A percentile compares a stretch with the other conserved stretches of the same genome.
Conservation (phyloP, 192 early-diverging fungal species). For the Entomortierella parvispora region DNA sequence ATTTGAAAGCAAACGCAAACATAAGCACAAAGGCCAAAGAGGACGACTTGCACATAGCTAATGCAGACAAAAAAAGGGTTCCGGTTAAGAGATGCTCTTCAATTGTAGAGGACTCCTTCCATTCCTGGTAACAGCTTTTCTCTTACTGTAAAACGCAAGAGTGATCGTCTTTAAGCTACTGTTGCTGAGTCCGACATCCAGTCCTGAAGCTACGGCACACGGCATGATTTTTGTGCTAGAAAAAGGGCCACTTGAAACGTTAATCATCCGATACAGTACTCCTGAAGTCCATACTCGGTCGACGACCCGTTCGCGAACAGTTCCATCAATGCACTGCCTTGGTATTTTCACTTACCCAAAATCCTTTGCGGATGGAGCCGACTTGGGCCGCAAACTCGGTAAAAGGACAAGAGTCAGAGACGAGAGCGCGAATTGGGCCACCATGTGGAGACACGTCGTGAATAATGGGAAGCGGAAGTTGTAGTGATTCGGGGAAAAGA, state of each 20-base stretch:
- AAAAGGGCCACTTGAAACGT: background rate
- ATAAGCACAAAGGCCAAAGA: conserved; percentile 81
- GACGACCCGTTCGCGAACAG: no score
- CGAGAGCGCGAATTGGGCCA: conserved; percentile 80
- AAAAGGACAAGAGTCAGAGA: conserved; percentile 63
- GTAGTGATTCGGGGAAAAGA: conserved; percentile 83
- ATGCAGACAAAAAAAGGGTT: conserved; percentile 4
- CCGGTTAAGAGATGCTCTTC: conserved; percentile 3
- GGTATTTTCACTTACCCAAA: no score
- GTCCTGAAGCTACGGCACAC: conserved; percentile 86
- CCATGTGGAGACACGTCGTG: conserved; percentile 85
- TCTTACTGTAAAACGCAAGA: conserved; percentile 87
- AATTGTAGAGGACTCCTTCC: no score
- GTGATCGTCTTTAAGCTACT: conserved; percentile 87
- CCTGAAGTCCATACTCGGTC: background rate
- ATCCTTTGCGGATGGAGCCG: conserved; percentile 61
- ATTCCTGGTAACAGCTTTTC: no score
- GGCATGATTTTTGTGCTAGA: conserved; percentile 78
- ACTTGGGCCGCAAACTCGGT: conserved; percentile 70
- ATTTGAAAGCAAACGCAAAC: conserved; percentile 90
- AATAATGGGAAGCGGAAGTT: conserved; percentile 91
- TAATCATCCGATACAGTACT: no score
- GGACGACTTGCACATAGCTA: conserved; percentile 85
- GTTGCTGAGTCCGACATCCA: conserved; percentile 94
- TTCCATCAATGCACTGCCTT: no score